These are phyloP conservation scores for Monosporascus sp. DNA, from an alignment of 2,329 filamentous ascomycete species.

Conservation along the genomic window DNA sequence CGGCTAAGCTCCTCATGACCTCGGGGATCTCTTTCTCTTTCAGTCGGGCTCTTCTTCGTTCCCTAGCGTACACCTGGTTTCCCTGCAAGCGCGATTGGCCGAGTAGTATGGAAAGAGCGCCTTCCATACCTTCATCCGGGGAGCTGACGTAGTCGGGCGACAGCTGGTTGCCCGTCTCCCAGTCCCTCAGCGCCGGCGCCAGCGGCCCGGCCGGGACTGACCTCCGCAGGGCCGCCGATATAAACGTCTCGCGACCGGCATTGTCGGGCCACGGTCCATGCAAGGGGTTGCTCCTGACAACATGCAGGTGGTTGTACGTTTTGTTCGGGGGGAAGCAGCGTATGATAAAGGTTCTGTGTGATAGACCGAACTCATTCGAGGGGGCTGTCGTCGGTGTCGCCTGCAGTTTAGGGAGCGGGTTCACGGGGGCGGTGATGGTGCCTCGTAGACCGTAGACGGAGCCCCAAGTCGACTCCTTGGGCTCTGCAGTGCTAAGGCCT, in stretches of 20 bases:
- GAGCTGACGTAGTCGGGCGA: slow-evolving; percentile 14
- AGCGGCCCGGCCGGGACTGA: slow-evolving; percentile 20
- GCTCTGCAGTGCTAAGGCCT: slow-evolving; percentile 2
- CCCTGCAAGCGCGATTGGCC: slow-evolving; percentile 13
- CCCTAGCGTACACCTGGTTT: slow-evolving; percentile 12
- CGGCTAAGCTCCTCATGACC: slow-evolving; percentile 21
- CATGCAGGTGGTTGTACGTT: slow-evolving; percentile 18
- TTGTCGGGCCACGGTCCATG: slow-evolving; percentile 24
- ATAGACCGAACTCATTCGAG: slow-evolving; percentile 14
- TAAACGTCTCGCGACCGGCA: slow-evolving; percentile 17
- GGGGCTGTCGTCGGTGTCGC: slow-evolving; percentile 10
- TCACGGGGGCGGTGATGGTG: slow-evolving; percentile 19
- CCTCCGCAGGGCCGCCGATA: slow-evolving; percentile 19
- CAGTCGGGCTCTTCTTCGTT: slow-evolving; percentile 16
- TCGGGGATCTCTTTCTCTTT: slow-evolving; percentile 12
- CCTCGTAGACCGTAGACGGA: slow-evolving; percentile 15
- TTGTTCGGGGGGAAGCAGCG: slow-evolving; percentile 24
- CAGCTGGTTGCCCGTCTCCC: slow-evolving; percentile 26
- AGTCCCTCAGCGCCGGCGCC: slow-evolving; percentile 24
- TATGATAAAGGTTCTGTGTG: slow-evolving; percentile 21
- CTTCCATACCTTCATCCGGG: slow-evolving; percentile 17
- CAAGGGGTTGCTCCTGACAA: slow-evolving; percentile 19
- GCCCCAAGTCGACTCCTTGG: slow-evolving; percentile 19
- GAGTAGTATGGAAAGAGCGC: slow-evolving; percentile 16
- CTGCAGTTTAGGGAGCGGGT: slow-evolving; percentile 11